Evolutionary conservation across 805 yeast species (phyloP), one percentile per base, ranked within the genome.

Genomic region (Suhomyces tanzawaensis): DNA sequence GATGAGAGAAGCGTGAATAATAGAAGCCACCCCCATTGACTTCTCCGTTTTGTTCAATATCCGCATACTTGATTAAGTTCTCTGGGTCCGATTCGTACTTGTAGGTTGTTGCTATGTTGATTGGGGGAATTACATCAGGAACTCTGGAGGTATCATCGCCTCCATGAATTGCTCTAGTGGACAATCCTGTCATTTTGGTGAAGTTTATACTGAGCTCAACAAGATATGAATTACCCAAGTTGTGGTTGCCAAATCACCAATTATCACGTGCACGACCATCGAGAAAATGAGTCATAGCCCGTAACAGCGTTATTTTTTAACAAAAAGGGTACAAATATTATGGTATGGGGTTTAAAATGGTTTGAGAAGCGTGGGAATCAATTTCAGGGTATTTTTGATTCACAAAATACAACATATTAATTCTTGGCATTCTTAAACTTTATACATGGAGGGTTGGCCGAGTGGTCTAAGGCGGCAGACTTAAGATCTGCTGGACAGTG

Each of bases 81-180:
- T 56, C 66, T 1, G 90, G 88, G 44, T 85, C 74, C 3, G 69
- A 57, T 19, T 75, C 61, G 60, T 89, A 90, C 38, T 77, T 71
- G 59, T 68, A 89, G 1, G 95, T 90, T 1, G 96, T 84, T 2
- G 93, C 61, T 3, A 86, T 82, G 45, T 85, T 85, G 42, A 90
- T 81, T 17, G 97, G 95, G 5, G 91, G 81, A 1, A 82, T 80
- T 28, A 83, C 82, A 51, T 84, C 90, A 0, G 74, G 53, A 4
- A 79, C 85, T 45, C 85, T 64, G 42, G 71, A 65, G 22, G 69
- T 53, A 4, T 59, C 64, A 48, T 83, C 87, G 45, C 86, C 95
- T 0, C 79, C 89, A 53, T 89, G 96, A 35, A 90, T 72, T 8
- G 77, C 55, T 11, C 60, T 57, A 6, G 89, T 82, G 4, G 78